A percentile compares a stretch with the other conserved stretches of the same genome.
phyloP scores from a whole-genome alignment of 805 yeast species.

The Candida lessepsii region DNA sequence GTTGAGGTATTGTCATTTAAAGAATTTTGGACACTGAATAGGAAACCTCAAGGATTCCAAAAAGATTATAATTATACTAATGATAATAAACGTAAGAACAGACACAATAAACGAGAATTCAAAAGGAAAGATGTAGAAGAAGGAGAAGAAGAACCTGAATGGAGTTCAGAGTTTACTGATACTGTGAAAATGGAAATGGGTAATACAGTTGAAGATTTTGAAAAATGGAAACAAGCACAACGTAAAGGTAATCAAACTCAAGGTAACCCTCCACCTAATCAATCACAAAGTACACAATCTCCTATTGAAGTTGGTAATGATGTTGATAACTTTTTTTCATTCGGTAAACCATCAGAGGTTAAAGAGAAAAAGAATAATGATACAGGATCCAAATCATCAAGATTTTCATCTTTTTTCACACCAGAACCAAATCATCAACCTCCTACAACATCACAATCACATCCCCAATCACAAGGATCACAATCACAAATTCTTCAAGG shows the following conservation, averaged over 20 bases:
- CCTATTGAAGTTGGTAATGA: conserved; percentile 31
- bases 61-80: conserved; percentile 10
- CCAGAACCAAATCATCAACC: conserved; percentile 1
- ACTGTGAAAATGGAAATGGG: conserved; percentile 39
- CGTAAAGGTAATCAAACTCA: conserved; percentile 33
- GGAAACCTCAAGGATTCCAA: conserved; percentile 5
- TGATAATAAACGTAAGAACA: conserved; percentile 6
- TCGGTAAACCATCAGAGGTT: conserved; percentile 29
- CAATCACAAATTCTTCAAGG: neutral
- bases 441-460: neutral
- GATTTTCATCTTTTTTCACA: conserved; percentile 36
- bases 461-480: neutral
- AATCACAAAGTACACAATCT: too few relatives aligned
- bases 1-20: conserved; percentile 10
- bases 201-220: conserved; percentile 56
- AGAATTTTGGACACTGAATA: conserved; percentile 17
- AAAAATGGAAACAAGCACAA: conserved; percentile 47
- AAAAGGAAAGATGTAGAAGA: conserved; percentile 11
- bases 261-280: conserved; percentile 17
- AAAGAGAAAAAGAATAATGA: conserved; percentile 14
- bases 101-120: conserved; percentile 6
- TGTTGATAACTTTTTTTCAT: conserved; percentile 44
- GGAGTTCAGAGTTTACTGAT: conserved; percentile 33
- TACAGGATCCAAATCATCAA: conserved; percentile 28
- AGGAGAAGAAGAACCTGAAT: conserved; percentile 29